Conservation (phyloP, 805 yeast species). For the Candida stauntonica region DNA sequence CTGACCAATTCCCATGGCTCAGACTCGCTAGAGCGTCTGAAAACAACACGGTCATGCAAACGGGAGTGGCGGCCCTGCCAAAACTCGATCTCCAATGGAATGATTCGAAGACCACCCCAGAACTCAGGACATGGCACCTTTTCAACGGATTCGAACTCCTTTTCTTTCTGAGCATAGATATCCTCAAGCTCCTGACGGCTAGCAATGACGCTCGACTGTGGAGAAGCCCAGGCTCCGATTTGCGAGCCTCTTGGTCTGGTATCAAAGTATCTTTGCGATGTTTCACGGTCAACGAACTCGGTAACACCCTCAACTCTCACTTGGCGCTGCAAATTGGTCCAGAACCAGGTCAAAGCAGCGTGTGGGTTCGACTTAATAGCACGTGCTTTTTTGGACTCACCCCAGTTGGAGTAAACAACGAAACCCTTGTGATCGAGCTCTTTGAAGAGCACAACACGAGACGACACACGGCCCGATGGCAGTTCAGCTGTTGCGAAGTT, state of each 20-base stretch:
- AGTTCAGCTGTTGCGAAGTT: constrained; percentile 84
- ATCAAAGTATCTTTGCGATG: constrained; percentile 70
- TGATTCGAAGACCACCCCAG: constrained; percentile 93
- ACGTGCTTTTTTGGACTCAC: constrained; percentile 69
- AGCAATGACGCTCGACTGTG: constrained; percentile 64
- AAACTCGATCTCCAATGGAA: constrained; percentile 88
- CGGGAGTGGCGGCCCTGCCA: constrained; percentile 96
- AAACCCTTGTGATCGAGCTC: constrained; percentile 86
- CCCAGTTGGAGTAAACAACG: constrained; percentile 90
- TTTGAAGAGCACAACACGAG: constrained; percentile 80
- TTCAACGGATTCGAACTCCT: constrained; percentile 54
- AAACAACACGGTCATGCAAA: constrained; percentile 84
- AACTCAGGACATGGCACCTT: constrained; percentile 85
- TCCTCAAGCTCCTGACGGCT: constrained; percentile 61
- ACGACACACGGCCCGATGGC: constrained; percentile 87
- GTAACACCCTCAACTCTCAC: constrained; percentile 87
- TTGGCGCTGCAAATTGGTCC: constrained; percentile 89
- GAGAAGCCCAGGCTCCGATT: constrained; percentile 96
- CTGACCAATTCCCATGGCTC: constrained; percentile 61
- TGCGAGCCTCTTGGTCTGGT: constrained; percentile 91
- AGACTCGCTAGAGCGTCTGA: constrained; percentile 48
- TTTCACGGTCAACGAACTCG: constrained; percentile 69
- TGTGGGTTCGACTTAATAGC: constrained; percentile 70
- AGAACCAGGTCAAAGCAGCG: constrained; percentile 84
- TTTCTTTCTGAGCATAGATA: constrained; percentile 41